A percentile compares a stretch with the other conserved stretches of the same genome.
These are phyloP conservation scores for Gossypium raimondii DNA, from an alignment of 345 rosid species.

Conservation along the genomic window DNA sequence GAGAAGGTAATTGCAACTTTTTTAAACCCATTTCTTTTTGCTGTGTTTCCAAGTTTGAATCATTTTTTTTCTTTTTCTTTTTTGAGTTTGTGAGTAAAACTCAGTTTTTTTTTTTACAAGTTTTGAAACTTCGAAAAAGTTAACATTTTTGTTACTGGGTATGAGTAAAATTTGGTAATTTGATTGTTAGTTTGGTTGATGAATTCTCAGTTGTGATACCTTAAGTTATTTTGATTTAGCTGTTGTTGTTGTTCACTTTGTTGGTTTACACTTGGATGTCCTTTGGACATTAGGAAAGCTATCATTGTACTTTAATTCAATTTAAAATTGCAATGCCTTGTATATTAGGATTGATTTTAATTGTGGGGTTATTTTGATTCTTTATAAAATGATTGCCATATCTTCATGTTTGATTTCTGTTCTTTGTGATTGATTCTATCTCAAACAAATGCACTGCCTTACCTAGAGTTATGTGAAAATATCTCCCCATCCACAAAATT, in stretches of 20 bases:
- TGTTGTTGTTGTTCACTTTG: background rate
- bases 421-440: background rate
- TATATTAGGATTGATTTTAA: background rate
- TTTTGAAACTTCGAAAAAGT: background rate
- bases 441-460: background rate
- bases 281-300: background rate
- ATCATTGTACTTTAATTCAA: background rate
- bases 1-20: constrained; percentile 41
- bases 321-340: background rate
- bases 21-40: background rate
- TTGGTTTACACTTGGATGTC: background rate
- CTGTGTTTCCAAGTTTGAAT: background rate
- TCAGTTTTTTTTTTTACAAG: background rate
- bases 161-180: background rate
- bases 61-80: background rate
- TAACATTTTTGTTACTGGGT: background rate
- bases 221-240: background rate
- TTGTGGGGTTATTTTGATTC: background rate
- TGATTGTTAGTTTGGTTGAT: background rate
- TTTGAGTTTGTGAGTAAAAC: background rate
- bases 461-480: background rate
- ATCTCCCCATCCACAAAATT: background rate
- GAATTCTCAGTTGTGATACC: background rate
- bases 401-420: background rate
- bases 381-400: background rate